Conservation (phyloP, 768 basidiomycete genomes). For the Lentinula sp. region DNA sequence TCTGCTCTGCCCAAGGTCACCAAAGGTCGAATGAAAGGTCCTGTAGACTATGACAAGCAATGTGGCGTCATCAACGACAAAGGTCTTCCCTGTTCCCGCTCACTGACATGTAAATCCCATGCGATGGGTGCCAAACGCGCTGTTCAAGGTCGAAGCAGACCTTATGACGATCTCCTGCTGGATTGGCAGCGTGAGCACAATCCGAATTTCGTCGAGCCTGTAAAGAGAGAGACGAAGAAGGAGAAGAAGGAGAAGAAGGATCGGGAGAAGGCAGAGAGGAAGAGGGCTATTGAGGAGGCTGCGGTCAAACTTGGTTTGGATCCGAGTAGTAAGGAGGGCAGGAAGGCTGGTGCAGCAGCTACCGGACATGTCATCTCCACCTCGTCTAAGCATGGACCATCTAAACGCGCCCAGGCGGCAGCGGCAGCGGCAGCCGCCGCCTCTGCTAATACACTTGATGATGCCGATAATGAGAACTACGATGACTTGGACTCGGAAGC, state of each 20-base stretch:
- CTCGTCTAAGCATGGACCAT: not conserved
- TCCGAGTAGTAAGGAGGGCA: constrained; percentile 55
- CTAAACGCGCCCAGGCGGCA: constrained; percentile 21
- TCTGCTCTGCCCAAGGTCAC: constrained; percentile 66
- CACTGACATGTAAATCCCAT: constrained; percentile 96
- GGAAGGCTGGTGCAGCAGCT: constrained; percentile 39
- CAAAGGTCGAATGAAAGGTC: constrained; percentile 77
- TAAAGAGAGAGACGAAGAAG: constrained; percentile 80
- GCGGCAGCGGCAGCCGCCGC: constrained; percentile 45
- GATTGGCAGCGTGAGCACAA: constrained; percentile 91
- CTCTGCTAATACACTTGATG: constrained; percentile 43
- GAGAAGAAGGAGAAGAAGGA: constrained; percentile 85
- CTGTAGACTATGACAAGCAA: constrained; percentile 86
- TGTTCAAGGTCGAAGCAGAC: constrained; percentile 77
- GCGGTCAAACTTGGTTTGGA: constrained; percentile 57
- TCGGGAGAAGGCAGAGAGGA: constrained; percentile 78
- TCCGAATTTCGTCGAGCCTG: constrained; percentile 84
- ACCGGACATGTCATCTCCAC: constrained; percentile 4
- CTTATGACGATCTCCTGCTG: constrained; percentile 80
- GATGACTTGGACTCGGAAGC: constrained; percentile 82
- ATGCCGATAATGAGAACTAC: constrained; percentile 61
- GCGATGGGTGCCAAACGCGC: constrained; percentile 95
- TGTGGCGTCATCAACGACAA: constrained; percentile 99
- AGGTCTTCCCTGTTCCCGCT: constrained; percentile 85
- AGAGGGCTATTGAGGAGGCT: constrained; percentile 62